Conservation (phyloP, 441 rosid species). For the Pelargonium australe region DNA sequence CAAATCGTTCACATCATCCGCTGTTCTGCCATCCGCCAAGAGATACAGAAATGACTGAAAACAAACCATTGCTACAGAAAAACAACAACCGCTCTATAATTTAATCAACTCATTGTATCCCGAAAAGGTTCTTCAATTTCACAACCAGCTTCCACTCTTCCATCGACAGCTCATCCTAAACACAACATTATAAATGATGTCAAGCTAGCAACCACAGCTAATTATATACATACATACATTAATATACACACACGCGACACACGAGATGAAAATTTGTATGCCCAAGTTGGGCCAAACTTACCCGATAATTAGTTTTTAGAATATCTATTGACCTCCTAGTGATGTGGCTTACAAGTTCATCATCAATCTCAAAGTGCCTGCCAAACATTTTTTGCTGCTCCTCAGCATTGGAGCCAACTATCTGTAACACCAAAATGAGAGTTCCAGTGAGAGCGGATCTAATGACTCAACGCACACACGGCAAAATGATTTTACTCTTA, state of each 20-base stretch:
- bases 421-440: constrained; percentile 35
- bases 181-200: constrained; percentile 7
- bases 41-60: background rate
- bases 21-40: background rate
- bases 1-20: background rate
- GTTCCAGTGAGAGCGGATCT: background rate
- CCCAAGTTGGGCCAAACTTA: constrained; percentile 26
- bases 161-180: constrained; percentile 56
- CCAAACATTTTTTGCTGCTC: constrained; percentile 93
- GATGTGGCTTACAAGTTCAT: constrained; percentile 86
- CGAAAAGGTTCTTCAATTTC: constrained; percentile 66
- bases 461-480: background rate
- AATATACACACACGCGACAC: no score
- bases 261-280: background rate
- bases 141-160: constrained; percentile 80
- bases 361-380: constrained; percentile 81
- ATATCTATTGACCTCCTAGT: constrained; percentile 79
- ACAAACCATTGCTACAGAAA: background rate
- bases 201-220: background rate
- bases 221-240: background rate
- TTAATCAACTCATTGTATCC: constrained; percentile 29
- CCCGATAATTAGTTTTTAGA: constrained; percentile 77
- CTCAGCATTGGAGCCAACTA: constrained; percentile 63
- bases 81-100: constrained; percentile 14
- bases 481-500: background rate